These are phyloP conservation scores for Clitocybe nebularis DNA, from an alignment of 1,284 basidiomycete species.

Conservation along the genomic window DNA sequence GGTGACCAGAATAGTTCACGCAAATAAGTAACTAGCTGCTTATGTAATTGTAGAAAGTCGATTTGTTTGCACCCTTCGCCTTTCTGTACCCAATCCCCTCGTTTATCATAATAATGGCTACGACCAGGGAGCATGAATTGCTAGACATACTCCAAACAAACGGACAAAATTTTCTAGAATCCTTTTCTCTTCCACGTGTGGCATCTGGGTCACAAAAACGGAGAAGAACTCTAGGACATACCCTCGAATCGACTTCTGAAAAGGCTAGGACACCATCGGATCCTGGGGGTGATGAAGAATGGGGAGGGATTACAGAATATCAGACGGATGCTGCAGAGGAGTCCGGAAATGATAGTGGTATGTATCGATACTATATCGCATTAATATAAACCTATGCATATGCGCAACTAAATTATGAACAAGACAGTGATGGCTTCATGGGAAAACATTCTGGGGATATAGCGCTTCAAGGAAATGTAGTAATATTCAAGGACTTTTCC, in stretches of 20 bases:
- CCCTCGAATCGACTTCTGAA: too few relatives aligned
- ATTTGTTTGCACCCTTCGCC: too few relatives aligned
- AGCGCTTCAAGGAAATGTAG: slow-evolving; percentile 34
- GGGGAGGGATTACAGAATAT: slow-evolving; percentile 26
- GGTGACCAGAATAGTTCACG: too few relatives aligned
- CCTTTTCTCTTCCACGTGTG: slow-evolving; percentile 39
- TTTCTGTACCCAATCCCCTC: background rate
- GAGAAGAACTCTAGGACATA: too few relatives aligned
- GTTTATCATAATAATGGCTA: slow-evolving; percentile 16
- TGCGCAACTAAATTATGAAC: slow-evolving; percentile 24
- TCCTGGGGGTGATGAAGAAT: slow-evolving; percentile 28
- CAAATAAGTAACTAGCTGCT: too few relatives aligned
- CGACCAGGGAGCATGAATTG: slow-evolving; percentile 34
- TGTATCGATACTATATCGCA: background rate
- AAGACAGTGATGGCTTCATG: slow-evolving; percentile 40
- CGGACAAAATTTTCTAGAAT: slow-evolving; percentile 57
- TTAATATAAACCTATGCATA: background rate
- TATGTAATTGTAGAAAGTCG: too few relatives aligned
- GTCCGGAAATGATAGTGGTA: slow-evolving; percentile 16
- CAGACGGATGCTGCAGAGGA: slow-evolving; percentile 3
- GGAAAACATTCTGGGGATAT: slow-evolving; percentile 29
- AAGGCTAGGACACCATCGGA: too few relatives aligned
- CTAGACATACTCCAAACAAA: slow-evolving; percentile 59
- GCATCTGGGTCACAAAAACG: too few relatives aligned
- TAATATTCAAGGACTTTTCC: slow-evolving; percentile 52